Percentiles rank a stretch among this genome's conserved stretches.
phyloP scores from a whole-genome alignment of 1,139 yeast genomes.

The Geotrichum europaeum region DNA sequence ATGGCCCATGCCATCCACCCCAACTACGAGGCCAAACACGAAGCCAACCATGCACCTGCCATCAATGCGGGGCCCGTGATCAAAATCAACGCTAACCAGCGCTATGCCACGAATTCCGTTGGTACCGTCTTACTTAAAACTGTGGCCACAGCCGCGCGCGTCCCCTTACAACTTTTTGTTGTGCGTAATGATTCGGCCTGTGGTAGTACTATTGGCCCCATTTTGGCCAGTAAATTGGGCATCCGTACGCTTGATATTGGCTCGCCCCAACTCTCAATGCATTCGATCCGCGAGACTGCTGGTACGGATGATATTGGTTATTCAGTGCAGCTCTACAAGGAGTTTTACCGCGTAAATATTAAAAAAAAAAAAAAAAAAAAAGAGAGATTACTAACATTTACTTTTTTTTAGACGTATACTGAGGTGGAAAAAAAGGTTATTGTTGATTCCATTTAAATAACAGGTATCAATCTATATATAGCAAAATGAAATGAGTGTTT shows the following conservation, averaged over 20 bases:
- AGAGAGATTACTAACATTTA: neutral
- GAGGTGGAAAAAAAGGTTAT: slow-evolving; percentile 5
- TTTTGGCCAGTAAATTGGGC: slow-evolving; percentile 82
- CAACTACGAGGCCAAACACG: slow-evolving; percentile 73
- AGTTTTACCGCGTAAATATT: slow-evolving; percentile 40
- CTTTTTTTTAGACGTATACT: neutral
- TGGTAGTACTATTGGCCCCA: slow-evolving; percentile 96
- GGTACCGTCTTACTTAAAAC: slow-evolving; percentile 76
- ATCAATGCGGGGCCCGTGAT: slow-evolving; percentile 88
- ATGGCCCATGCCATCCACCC: slow-evolving; percentile 98
- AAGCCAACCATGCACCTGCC: slow-evolving; percentile 68
- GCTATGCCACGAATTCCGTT: slow-evolving; percentile 89
- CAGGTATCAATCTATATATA: neutral
- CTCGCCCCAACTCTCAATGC: slow-evolving; percentile 93
- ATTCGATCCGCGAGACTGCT: slow-evolving; percentile 89
- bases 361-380: neutral
- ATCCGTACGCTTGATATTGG: slow-evolving; percentile 88
- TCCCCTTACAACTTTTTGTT: slow-evolving; percentile 60
- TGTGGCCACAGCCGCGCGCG: slow-evolving; percentile 57
- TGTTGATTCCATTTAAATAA: neutral
- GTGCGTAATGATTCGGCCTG: slow-evolving; percentile 90
- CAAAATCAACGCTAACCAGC: slow-evolving; percentile 89
- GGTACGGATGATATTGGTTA: slow-evolving; percentile 69
- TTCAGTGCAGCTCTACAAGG: slow-evolving; percentile 55
- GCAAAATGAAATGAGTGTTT: too few relatives aligned